phyloP scores from a whole-genome alignment of 2,329 filamentous ascomycete species.

The Teratosphaeria epicoccoides region DNA sequence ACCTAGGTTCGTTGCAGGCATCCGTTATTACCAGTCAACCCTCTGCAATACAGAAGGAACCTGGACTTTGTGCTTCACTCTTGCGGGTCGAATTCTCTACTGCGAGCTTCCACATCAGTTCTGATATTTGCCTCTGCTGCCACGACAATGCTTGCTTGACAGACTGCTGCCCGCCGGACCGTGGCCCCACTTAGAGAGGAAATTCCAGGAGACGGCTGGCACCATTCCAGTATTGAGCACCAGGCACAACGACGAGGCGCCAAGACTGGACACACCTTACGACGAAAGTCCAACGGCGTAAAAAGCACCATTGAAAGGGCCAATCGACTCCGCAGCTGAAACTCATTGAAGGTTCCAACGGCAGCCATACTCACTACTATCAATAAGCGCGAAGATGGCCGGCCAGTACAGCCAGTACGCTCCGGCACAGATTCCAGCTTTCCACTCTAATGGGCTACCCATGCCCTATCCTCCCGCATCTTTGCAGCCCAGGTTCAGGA shows the following conservation, averaged over 20 bases:
- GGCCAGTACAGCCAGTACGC: slow-evolving; percentile 13
- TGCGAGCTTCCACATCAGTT: background rate
- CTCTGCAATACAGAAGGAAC: background rate
- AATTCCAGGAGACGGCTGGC: slow-evolving; percentile 17
- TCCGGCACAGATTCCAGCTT: slow-evolving; percentile 20
- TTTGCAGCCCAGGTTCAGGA: slow-evolving; percentile 13
- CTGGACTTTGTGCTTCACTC: background rate
- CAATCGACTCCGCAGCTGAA: slow-evolving; percentile 1
- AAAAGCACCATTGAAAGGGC: slow-evolving; percentile 9
- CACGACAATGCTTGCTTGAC: slow-evolving; percentile 1
- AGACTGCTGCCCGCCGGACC: slow-evolving; percentile 7
- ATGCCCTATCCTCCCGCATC: slow-evolving; percentile 19
- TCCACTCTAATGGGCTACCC: slow-evolving; percentile 21
- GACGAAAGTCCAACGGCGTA: slow-evolving; percentile 10
- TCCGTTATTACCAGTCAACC: slow-evolving; percentile 7
- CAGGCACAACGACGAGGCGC: slow-evolving; percentile 10
- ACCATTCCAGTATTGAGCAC: slow-evolving; percentile 14
- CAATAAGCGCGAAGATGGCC: slow-evolving; percentile 17
- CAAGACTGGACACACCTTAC: slow-evolving; percentile 9
- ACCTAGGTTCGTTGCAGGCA: slow-evolving; percentile 10
- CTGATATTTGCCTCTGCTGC: no score
- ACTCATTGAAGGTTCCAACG: slow-evolving; percentile 11
- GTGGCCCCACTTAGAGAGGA: background rate
- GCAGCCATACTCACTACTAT: slow-evolving; percentile 7
- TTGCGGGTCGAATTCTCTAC: background rate